Percentiles rank a stretch among this genome's conserved stretches.
These are phyloP conservation scores for Pythium vanterpoolii DNA, from an alignment of 352 stramenopile genomes.

Conservation along the genomic window DNA sequence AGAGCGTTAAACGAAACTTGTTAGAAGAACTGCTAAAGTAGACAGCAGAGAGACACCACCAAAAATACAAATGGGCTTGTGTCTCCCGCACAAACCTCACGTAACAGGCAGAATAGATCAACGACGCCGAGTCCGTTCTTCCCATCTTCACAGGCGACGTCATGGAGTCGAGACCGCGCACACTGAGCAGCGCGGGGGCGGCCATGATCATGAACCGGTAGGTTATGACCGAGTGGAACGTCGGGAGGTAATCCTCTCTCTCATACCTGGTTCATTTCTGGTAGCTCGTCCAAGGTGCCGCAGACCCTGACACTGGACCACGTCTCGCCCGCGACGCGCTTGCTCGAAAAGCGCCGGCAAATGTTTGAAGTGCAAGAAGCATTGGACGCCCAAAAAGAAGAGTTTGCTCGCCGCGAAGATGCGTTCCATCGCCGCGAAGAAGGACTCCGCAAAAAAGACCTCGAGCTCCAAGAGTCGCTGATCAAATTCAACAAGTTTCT, in stretches of 20 bases:
- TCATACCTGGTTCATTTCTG: no score
- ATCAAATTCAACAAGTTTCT: constrained; percentile 98
- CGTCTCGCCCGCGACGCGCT: constrained; percentile 88
- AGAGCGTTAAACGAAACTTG: background rate
- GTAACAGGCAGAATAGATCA: background rate
- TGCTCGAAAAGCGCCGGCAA: constrained; percentile 93
- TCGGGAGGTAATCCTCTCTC: no score
- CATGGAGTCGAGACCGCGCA: constrained; percentile 54
- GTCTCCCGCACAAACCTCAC: background rate
- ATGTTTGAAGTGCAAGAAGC: constrained; percentile 96
- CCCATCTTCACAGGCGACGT: background rate
- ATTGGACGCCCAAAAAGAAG: constrained; percentile 92
- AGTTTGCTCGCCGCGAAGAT: constrained; percentile 89
- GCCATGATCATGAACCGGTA: constrained; percentile 73
- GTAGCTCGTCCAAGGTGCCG: constrained; percentile 49
- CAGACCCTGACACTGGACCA: constrained; percentile 91
- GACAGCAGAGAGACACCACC: background rate
- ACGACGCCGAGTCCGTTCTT: no score
- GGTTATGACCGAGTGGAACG: no score
- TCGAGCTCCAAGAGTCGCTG: constrained; percentile 93
- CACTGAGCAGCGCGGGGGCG: constrained; percentile 54
- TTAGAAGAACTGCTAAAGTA: background rate
- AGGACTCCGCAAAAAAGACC: constrained; percentile 90
- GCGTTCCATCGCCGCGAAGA: constrained; percentile 93
- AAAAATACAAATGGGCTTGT: constrained; percentile 13